Evolutionary conservation across 106 monocot genomes (phyloP), one percentile per base, ranked within the genome.

Genomic region (Dendrobium nobile): DNA sequence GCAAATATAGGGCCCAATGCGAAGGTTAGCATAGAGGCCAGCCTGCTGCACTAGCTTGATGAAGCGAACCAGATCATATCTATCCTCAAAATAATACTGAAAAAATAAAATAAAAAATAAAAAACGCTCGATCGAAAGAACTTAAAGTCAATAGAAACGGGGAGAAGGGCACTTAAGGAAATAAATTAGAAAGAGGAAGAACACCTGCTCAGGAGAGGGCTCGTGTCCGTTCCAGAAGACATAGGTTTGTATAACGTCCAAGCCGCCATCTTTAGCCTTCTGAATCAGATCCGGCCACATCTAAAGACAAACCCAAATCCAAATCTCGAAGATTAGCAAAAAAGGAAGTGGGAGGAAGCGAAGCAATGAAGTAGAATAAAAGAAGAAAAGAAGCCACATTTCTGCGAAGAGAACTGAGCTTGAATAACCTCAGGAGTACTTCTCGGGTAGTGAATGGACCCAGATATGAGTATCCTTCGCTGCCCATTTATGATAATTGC

Each of bases 191-290:
- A 51, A 24, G 54, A 31, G 27, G 58, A 16, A 13, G 27, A 17
- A 26, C 78, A 88, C 87, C 82, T 88, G 79, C 6, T 84, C 82
- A 48, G 47, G 78, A 40, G 54, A 44, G 42, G 87, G 87, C 77
- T 92, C 89, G 31, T 92, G 92, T 8, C 78, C 74, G 55, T 92
- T 92, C 92, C 92, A 92, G 81, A 92, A 92, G 10, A 92, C 88
- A 45, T 92, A 90, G 1, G 92, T 92, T 67, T 92, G 86, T 67
- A 92, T 88, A 24, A 85, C 89, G 72, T 92, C 90, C 79, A 92
- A 65, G 9, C 92, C 89, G 0, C 92, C 92, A 28, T 88, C 85
- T 84, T 92, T 92, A 18, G 92, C 84, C 77, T 88, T 90, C 79
- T 80, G 79, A 41, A 92, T 90, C 24, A 92, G 61, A 31, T 80